Conservation (phyloP, 768 basidiomycete genomes). For the Mrakia hoshinonis region DNA sequence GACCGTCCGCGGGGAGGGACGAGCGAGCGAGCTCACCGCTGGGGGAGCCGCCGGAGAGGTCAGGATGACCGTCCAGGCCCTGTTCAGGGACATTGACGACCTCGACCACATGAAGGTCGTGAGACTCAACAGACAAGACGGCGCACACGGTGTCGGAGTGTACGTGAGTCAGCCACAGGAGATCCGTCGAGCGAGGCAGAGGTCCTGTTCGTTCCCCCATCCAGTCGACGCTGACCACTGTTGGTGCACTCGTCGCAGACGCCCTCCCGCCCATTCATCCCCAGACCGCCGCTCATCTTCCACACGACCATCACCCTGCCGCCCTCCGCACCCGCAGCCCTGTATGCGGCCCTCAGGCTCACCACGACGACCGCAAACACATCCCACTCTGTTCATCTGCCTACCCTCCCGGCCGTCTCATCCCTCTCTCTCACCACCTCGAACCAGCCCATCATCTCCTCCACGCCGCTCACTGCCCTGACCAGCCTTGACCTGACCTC, state of each 20-base stretch:
- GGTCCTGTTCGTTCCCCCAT: not conserved
- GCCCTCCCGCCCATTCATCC: conserved; percentile 7
- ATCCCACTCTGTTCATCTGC: not conserved
- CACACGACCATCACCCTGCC: not conserved
- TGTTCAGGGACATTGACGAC: conserved; percentile 1
- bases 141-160: not conserved
- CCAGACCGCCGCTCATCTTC: conserved; percentile 5
- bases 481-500: not conserved
- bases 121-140: not conserved
- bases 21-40: not conserved
- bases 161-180: not conserved
- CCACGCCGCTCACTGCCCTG: not conserved
- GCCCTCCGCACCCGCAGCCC: not conserved
- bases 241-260: not conserved
- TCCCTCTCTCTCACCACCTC: conserved; percentile 1
- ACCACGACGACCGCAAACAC: not conserved
- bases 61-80: not conserved
- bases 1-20: not conserved
- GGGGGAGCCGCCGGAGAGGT: not conserved
- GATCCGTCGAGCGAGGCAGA: not conserved
- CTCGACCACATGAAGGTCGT: conserved; percentile 1
- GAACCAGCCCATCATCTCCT: conserved; percentile 6
- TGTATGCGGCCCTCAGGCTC: not conserved
- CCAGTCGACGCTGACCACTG: not conserved
- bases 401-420: not conserved